Evolutionary conservation across 177 flowering plant species (phyloP).

Genomic region (Telopea speciosissima): DNA sequence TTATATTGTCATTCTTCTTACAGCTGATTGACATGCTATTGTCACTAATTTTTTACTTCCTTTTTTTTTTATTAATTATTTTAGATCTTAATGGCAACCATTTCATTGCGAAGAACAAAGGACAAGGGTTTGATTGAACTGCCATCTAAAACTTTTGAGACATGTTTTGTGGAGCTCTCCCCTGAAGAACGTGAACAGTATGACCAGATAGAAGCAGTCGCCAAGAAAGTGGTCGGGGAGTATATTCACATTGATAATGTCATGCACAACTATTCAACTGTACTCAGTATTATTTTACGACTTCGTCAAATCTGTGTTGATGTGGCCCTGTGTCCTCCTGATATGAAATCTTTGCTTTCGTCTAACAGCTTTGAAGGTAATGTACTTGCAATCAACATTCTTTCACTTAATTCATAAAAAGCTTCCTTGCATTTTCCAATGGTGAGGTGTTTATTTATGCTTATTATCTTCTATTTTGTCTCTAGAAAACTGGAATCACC

Average conservation of each 20-base stretch:
- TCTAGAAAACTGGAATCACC: background rate
- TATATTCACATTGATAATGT: conserved; percentile 41
- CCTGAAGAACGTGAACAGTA: conserved; percentile 64
- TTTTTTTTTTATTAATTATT: conserved; percentile 10
- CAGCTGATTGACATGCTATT: background rate
- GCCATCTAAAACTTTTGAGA: conserved; percentile 71
- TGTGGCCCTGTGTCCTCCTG: conserved; percentile 63
- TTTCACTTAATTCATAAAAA: too few species aligned
- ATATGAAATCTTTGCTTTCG: conserved; percentile 48
- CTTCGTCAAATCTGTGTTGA: conserved; percentile 81
- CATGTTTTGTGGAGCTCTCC: conserved; percentile 61
- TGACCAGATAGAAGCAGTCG: conserved; percentile 69
- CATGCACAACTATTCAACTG: conserved; percentile 52
- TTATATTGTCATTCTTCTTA: background rate
- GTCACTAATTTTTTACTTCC: background rate
- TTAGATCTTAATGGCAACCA: conserved; percentile 72
- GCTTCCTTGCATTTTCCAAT: too few species aligned
- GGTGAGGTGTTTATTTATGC: background rate
- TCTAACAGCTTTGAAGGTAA: conserved; percentile 63
- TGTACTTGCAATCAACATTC: background rate
- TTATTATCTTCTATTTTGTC: background rate
- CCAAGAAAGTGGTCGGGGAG: conserved; percentile 35
- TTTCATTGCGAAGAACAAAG: conserved; percentile 84
- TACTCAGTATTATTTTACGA: conserved; percentile 63
- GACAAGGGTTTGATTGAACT: conserved; percentile 49